Evolutionary conservation across 2,329 filamentous ascomycete genomes (phyloP).

Genomic region (Ceratocystis papillata): DNA sequence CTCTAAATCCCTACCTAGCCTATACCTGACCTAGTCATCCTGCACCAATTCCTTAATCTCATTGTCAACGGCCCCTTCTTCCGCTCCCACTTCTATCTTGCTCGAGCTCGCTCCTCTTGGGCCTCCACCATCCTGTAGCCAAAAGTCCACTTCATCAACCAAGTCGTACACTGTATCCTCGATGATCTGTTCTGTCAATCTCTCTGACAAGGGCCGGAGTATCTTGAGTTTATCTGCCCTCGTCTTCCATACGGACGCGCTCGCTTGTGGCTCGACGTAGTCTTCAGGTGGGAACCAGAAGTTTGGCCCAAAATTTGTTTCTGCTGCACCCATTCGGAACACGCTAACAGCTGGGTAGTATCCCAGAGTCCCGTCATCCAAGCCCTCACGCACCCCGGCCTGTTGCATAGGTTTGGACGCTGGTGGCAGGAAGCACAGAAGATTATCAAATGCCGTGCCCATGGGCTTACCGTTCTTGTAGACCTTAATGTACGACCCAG

Average conservation of each 20-base stretch:
- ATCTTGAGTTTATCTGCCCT: background rate
- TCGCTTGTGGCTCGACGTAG: conserved; percentile 34
- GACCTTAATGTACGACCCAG: conserved; percentile 72
- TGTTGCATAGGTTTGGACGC: conserved; percentile 62
- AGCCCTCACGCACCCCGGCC: conserved; percentile 67
- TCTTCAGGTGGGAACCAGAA: conserved; percentile 79
- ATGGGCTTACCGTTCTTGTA: conserved; percentile 87
- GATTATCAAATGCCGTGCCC: conserved; percentile 76
- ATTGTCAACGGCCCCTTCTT: conserved; percentile 37
- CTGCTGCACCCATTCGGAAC: conserved; percentile 79
- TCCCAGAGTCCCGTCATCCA: conserved; percentile 89
- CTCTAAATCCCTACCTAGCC: background rate
- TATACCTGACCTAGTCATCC: conserved; percentile 39
- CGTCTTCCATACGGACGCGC: conserved; percentile 21
- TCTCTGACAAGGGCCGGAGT: conserved; percentile 37
- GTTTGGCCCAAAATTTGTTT: conserved; percentile 86
- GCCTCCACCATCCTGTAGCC: conserved; percentile 56
- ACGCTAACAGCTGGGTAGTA: conserved; percentile 92
- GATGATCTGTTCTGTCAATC: conserved; percentile 85
- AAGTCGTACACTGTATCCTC: conserved; percentile 92
- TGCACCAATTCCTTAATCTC: conserved; percentile 56
- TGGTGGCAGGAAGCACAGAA: conserved; percentile 83
- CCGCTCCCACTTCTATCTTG: conserved; percentile 37
- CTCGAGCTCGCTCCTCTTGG: conserved; percentile 33
- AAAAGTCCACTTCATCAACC: conserved; percentile 88